Conservation (phyloP, 129 eudicot genomes). For the sunflower (Helianthus annuus) region HanXRQr2.0-SUNRISE NC_035440.2:86754291-86754790, state of each 20-base stretch:
- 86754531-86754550: constrained; percentile 16
- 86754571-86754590: not conserved
- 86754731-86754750: constrained; percentile 20
- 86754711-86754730: constrained; percentile 14
- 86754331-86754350: constrained; percentile 6
- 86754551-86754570: not conserved
- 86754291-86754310: too few species aligned
- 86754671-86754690: constrained; percentile 7
- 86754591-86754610: not conserved
- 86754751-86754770: constrained; percentile 8
- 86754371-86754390: not conserved
- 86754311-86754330: not conserved
- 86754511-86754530: constrained; percentile 31
- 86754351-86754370: not conserved
- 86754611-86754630: not conserved
- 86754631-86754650: constrained; percentile 15
- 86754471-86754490: constrained; percentile 8
- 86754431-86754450: constrained; percentile 29
- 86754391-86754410: constrained; percentile 17
- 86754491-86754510: constrained; percentile 22
- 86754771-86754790: not conserved
- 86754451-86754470: constrained; percentile 35
- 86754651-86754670: constrained; percentile 49
- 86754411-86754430: constrained; percentile 31
- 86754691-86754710: constrained; percentile 7